Evolutionary conservation across 1,139 yeast species (phyloP).

Genomic region (Candida sojae): DNA sequence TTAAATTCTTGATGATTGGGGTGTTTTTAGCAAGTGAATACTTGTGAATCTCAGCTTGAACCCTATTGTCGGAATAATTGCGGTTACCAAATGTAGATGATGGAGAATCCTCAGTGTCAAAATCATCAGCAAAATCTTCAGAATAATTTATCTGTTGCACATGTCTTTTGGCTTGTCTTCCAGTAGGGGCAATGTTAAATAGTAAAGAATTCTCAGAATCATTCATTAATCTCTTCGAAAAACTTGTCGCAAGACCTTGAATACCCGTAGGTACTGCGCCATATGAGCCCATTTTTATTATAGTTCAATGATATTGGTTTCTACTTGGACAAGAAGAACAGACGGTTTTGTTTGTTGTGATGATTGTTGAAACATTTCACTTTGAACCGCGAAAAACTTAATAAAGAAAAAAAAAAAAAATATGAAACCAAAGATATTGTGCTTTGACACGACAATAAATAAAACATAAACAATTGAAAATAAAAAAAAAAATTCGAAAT

Average conservation of each 20-base stretch:
- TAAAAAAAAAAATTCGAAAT: neutral
- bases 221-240: constrained; percentile 31
- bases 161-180: constrained; percentile 75
- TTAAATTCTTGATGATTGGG: constrained; percentile 26
- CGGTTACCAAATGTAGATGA: constrained; percentile 13
- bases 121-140: constrained; percentile 64
- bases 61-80: constrained; percentile 18
- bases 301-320: neutral
- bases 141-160: constrained; percentile 82
- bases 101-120: constrained; percentile 65
- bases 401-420: neutral
- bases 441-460: neutral
- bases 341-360: no score
- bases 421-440: neutral
- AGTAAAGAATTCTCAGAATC: constrained; percentile 64
- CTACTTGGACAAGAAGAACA: neutral
- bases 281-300: constrained; percentile 14
- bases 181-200: constrained; percentile 66
- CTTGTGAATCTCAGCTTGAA: constrained; percentile 32
- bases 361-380: neutral
- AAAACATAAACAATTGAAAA: neutral
- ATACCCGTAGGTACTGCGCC: constrained; percentile 46
- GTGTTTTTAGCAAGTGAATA: constrained; percentile 38
- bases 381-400: neutral
- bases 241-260: constrained; percentile 75